A percentile compares a stretch with the other conserved stretches of the same genome.
These are phyloP conservation scores for Quercus berberidifolia DNA, from an alignment of 306 rosid species.

Conservation along the genomic window DNA sequence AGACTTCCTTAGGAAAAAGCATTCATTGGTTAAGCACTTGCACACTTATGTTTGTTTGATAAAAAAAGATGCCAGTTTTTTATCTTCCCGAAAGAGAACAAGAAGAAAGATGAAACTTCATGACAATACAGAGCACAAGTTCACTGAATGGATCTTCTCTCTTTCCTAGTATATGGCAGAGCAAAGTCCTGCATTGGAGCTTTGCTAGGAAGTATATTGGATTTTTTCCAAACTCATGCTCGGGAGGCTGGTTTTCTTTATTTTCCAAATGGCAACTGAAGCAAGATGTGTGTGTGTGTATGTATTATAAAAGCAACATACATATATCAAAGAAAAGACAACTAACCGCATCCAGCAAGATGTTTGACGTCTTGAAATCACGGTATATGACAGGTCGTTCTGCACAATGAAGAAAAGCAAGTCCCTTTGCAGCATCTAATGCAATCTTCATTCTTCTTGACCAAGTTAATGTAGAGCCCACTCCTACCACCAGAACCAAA, in stretches of 20 bases:
- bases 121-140: background rate
- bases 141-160: background rate
- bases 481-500: conserved; percentile 58
- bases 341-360: conserved; percentile 87
- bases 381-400: conserved; percentile 93
- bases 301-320: background rate
- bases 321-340: conserved; percentile 18
- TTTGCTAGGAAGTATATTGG: background rate
- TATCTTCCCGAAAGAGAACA: background rate
- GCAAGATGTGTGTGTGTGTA: background rate
- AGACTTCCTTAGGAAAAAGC: background rate
- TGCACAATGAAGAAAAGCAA: conserved; percentile 97
- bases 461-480: conserved; percentile 86
- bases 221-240: background rate
- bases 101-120: background rate
- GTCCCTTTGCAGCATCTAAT: conserved; percentile 90
- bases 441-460: conserved; percentile 96
- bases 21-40: conserved; percentile 11
- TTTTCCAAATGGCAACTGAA: background rate
- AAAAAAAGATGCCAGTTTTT: background rate
- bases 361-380: conserved; percentile 96
- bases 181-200: background rate
- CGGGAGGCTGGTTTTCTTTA: background rate
- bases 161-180: background rate
- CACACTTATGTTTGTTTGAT: background rate